Base-by-base conservation (phyloP, 306 rosid genomes). In the Spatholobus suberectus region DNA sequence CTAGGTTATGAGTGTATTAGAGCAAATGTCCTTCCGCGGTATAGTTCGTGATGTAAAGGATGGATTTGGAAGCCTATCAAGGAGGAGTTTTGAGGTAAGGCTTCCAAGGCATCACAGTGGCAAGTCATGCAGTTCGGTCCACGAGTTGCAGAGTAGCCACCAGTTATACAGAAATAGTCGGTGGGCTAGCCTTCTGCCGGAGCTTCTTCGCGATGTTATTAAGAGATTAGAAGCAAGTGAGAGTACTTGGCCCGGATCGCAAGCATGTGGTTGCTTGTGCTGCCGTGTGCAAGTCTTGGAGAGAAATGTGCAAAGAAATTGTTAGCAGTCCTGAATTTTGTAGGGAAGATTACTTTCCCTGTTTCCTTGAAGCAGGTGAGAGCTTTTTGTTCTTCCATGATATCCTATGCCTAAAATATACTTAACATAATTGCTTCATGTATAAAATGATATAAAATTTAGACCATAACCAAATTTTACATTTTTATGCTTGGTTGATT, bases 141-240 rank as follows among this genome's bases (percentile, higher is more conserved):
- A 91, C 15, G 98, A 96, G 82, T 76, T 94, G 75, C 90, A 82
- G 20, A 92, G 23, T 95, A 66, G 70, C 87, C 90, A 66, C 54
- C 81, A 5, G 87, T 90, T 49, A 81, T 88, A 68, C 99, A 96
- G 90, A 92, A n/a, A 74, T 77, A 91, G 99, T 81, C 86, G 88
- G 6, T 96, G 99, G 99, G 98, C 99, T 21, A 86, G 97, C 82
- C 94, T 96, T 57, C 99, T 98, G 0, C 99, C 99, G 0, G 99
- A 96, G 82, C 97, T 96, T 44, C 86, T 96, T 44, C 89, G 91
- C 0, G 99, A 96, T 85, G 99, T 96, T 59, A 85, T 96, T 46
- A 91, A 89, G 65, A 89, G 99, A 87, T 85, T 96, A 88, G 99
- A 94, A 86, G 90, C 92, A 11, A 96, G 96, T 73, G 99, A 96